phyloP scores from a whole-genome alignment of 306 rosid species.

The Canavalia gladiata region DNA sequence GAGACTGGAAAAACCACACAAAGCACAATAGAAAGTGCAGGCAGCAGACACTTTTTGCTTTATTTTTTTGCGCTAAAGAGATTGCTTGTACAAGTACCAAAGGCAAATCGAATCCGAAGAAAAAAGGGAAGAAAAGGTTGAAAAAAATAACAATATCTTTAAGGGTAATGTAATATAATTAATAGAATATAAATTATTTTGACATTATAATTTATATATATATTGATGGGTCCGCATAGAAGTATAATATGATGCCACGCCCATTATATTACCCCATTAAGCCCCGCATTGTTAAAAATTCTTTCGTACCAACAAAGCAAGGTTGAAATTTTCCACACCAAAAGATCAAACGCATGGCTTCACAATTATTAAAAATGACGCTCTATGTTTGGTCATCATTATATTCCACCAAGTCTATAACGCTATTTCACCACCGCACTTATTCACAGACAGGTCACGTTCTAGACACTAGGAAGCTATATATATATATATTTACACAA shows the following conservation, averaged over 20 bases:
- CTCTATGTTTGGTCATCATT: conserved; percentile 55
- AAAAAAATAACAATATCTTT: not conserved
- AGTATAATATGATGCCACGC: conserved; percentile 21
- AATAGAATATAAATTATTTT: not conserved
- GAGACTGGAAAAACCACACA: not conserved
- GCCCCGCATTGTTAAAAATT: conserved; percentile 25
- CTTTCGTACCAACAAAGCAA: conserved; percentile 70
- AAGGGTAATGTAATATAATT: not conserved
- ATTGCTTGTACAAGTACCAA: conserved; percentile 57
- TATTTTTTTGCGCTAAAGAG: conserved; percentile 22
- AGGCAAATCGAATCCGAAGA: conserved; percentile 75
- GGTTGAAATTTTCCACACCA: conserved; percentile 40
- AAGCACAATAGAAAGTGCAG: conserved; percentile 4
- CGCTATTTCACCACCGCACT: conserved; percentile 15
- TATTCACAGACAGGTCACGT: conserved; percentile 32
- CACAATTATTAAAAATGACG: conserved; percentile 26
- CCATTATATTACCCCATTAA: conserved; percentile 22
- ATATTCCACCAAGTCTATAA: conserved; percentile 43
- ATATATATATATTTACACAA: not conserved
- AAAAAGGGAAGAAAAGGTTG: conserved; percentile 13
- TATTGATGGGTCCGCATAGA: conserved; percentile 51
- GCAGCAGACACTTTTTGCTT: not conserved
- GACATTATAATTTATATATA: not conserved
- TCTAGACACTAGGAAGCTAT: conserved; percentile 8
- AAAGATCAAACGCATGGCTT: conserved; percentile 32